Base-by-base conservation (phyloP, 768 basidiomycete species). In the Cyclocybe aegerita region DNA sequence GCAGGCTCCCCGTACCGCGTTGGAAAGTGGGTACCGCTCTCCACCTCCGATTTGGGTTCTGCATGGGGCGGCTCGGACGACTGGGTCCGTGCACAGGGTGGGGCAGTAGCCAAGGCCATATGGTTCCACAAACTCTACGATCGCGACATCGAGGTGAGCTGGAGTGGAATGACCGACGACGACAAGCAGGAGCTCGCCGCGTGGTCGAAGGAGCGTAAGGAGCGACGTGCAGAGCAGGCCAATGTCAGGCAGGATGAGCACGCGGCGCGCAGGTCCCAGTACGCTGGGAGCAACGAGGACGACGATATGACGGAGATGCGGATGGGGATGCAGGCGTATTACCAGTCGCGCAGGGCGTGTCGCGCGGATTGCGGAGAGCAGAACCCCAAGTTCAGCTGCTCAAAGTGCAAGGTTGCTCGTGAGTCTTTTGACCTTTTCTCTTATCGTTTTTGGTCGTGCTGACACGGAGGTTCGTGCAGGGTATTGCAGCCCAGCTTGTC, bases 31-130 rank as follows among this genome's bases (percentile, higher is more conserved):
- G 43, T 49, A 0, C 64, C 62, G 23, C 32, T 60, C 15, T 48
- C 53, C 31, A 63, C 60, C 1, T 55, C 55, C 17, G 62, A 65
- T 39, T 42, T 57, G 5, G 58, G 55, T 9, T 52, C 50, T 1
- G 39, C 14, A 9, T 65, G 62, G 59, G 54, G 58, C 36, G 63
- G 61, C 4, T n/a, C 52, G 9, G 57, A 55, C 2, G 9, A 50
- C 14, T 62, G 61, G 63, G 52, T 64, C 15, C 64, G 64, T 7
- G 59, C 23, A 1, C 63, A 62, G 39, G 56, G 62, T 8, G 55
- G 44, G 7, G 59, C 56, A 1, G 35, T 65, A 9, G 56, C 60
- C 33, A 65, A 61, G 42, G 59, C 52, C 11, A 49, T 65, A 2
- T 65, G 61, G 64, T 64, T 43, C 30, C 55, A 65, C 47, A 15